Conservation (phyloP, 768 basidiomycete species). For the Lanmaoa rubissima region DNA sequence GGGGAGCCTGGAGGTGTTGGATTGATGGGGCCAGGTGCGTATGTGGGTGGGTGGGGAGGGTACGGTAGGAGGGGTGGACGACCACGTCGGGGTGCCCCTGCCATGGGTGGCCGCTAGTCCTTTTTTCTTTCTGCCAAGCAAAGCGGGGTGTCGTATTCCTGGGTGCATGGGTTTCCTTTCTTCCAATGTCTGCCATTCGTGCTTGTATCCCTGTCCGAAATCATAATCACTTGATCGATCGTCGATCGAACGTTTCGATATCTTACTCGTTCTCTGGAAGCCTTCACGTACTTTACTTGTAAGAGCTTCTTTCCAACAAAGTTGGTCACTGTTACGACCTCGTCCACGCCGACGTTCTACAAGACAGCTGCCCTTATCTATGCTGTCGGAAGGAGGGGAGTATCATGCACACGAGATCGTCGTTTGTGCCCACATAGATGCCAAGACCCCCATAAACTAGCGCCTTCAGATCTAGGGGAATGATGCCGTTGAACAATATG, state of each 20-base stretch:
- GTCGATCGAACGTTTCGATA: not conserved
- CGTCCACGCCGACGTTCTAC: no score
- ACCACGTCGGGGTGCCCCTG: constrained; percentile 34
- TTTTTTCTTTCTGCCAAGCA: not conserved
- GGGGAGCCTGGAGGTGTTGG: constrained; percentile 82
- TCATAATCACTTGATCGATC: not conserved
- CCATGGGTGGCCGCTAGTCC: constrained; percentile 20
- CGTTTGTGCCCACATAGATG: no score
- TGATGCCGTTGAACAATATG: no score
- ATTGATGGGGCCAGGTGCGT: constrained; percentile 72
- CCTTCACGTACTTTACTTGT: no score
- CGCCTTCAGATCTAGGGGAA: no score
- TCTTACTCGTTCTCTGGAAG: not conserved
- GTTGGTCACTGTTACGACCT: no score
- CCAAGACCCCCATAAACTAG: no score
- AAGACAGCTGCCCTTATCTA: no score
- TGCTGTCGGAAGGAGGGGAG: no score
- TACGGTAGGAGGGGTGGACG: constrained; percentile 53
- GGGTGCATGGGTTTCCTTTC: not conserved
- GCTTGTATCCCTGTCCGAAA: constrained; percentile 11
- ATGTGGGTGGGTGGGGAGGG: constrained; percentile 78
- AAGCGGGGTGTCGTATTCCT: not conserved
- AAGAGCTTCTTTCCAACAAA: no score
- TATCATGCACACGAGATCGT: no score
- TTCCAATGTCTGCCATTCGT: constrained; percentile 12